Evolutionary conservation across 371 early-diverging fungal genomes (phyloP).

Genomic region (Catenaria anguillulae): DNA sequence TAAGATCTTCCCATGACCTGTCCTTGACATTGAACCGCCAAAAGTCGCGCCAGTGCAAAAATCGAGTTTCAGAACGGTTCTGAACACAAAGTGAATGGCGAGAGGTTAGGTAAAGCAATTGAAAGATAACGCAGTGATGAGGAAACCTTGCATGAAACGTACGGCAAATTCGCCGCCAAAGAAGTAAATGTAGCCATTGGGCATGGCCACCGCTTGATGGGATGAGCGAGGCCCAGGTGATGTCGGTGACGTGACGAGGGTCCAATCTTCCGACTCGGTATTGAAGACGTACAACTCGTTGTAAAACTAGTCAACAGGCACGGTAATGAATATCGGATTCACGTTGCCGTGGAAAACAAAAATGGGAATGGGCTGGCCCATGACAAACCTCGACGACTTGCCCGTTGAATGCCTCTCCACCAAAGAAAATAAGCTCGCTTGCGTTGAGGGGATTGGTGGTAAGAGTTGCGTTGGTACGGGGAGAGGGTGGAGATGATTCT

Average conservation of each 20-base stretch:
- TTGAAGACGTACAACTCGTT: slow-evolving; percentile 30
- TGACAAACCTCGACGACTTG: slow-evolving; percentile 4
- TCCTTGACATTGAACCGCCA: slow-evolving; percentile 45
- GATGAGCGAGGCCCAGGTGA: slow-evolving; percentile 41
- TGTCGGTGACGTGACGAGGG: slow-evolving; percentile 36
- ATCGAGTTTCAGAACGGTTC: slow-evolving; percentile 21
- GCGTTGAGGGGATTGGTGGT: slow-evolving; percentile 36
- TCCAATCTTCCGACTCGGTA: slow-evolving; percentile 43
- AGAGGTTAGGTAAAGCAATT: slow-evolving; percentile 23
- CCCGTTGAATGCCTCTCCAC: slow-evolving; percentile 45
- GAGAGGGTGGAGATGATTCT: slow-evolving; percentile 26
- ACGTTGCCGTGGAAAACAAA: not conserved
- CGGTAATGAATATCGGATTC: no score
- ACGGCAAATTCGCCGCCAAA: slow-evolving; percentile 6
- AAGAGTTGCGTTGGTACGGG: slow-evolving; percentile 33
- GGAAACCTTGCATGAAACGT: slow-evolving; percentile 38
- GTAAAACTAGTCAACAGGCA: slow-evolving; percentile 20
- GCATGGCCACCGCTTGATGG: slow-evolving; percentile 33
- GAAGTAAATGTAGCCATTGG: not conserved
- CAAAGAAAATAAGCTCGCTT: slow-evolving; percentile 41
- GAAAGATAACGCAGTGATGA: slow-evolving; percentile 49
- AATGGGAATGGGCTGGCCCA: slow-evolving; percentile 10
- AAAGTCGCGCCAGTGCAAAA: slow-evolving; percentile 49
- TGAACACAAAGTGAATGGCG: not conserved
- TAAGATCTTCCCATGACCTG: slow-evolving; percentile 43